Evolutionary conservation across 495 filamentous ascomycete genomes (phyloP).

Genomic region (Alectoria sarmentosa): DNA sequence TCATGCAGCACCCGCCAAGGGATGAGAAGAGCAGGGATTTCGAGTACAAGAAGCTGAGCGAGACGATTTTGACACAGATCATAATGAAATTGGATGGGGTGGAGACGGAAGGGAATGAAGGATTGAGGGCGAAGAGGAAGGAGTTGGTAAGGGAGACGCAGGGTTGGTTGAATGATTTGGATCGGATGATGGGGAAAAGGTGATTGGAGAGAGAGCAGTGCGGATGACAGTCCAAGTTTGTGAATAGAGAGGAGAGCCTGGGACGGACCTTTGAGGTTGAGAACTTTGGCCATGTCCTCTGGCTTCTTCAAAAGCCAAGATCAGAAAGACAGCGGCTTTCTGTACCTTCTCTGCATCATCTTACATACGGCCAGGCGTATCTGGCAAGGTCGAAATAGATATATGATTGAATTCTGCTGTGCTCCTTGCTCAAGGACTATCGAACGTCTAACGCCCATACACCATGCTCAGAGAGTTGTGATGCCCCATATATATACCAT

Average conservation of each 20-base stretch:
- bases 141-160: slow-evolving; percentile 52
- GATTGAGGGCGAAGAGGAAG: slow-evolving; percentile 55
- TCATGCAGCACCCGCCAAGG: slow-evolving; percentile 54
- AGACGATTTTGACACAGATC: slow-evolving; percentile 77
- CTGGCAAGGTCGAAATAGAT: not conserved
- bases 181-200: slow-evolving; percentile 10
- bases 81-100: slow-evolving; percentile 81
- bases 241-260: not conserved
- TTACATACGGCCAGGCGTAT: not conserved
- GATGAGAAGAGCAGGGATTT: slow-evolving; percentile 66
- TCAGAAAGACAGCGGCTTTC: not conserved
- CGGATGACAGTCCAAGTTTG: not conserved
- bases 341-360: not conserved
- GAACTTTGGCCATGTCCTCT: not conserved
- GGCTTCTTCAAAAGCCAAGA: not conserved
- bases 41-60: slow-evolving; percentile 72
- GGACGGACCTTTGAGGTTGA: not conserved
- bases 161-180: slow-evolving; percentile 15
- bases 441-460: not conserved
- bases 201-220: not conserved
- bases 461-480: not conserved
- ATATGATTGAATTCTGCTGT: not conserved
- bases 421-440: not conserved
- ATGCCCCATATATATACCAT: not conserved
- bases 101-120: slow-evolving; percentile 60